Evolutionary conservation across 2,329 filamentous ascomycete genomes (phyloP), one percentile per base, ranked within the genome.

Genomic region (Penicillium expansum): DNA sequence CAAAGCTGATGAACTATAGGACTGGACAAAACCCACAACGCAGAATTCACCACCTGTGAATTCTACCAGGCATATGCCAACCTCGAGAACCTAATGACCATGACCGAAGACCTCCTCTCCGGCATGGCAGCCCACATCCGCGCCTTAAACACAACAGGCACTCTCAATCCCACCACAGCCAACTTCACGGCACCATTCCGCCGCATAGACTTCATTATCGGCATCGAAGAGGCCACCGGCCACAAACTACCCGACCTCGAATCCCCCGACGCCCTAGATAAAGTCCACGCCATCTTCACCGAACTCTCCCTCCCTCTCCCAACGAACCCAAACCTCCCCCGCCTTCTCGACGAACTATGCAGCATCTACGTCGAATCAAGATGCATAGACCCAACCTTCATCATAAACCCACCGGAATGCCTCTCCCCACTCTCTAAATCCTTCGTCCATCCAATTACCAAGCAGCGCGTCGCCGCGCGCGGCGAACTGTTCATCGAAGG

Each of bases 1-100:
- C 37, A 22, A 37, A 42, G 41, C 56, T 67, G 39, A 65, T 24
- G 13, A 42, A 29, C 14, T 18, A 33, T 37, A 79, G 82, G 83
- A 1, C 74, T 96, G 35, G 92, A 97, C 72, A 84, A 83, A 30
- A 96, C 91, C 0, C 94, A 99, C 72, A 99, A 99, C 70, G 93
- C 94, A 0, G 94, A 99, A 71, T 99, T 97, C 76, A 94, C 90
- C 43, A 97, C 91, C 58, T 97, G 93, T 79, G 94, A 99, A 76
- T 97, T 96, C 76, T 99, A 99, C 76, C 87, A 89, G 59, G 88
- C 92, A 3, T 95, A 92, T 68, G 86, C 88, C 58, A 89, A 88
- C 62, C 82, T 97, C 0, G 78, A 86, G 35, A 84, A 90, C 41
- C 78, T 97, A 49, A 92, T 96, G 69, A 71, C 74, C 20, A 84